phyloP scores from a whole-genome alignment of 108 stramenopile species.

The Skeletonema grethae region DNA sequence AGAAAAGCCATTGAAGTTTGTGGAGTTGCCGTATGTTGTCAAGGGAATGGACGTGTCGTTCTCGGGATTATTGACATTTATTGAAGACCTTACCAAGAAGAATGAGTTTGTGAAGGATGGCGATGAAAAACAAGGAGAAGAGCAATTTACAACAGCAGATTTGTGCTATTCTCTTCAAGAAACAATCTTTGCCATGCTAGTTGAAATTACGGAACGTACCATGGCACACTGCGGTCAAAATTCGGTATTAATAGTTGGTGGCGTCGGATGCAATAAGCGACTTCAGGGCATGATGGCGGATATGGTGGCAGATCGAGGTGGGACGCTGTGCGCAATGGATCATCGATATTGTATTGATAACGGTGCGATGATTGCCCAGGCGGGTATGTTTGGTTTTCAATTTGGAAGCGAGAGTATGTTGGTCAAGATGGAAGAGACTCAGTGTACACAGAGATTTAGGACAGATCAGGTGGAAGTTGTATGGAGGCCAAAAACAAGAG shows the following conservation, averaged over 20 bases:
- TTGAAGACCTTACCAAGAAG: slow-evolving; percentile 55
- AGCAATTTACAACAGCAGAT: slow-evolving; percentile 78
- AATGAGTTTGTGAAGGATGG: slow-evolving; percentile 46
- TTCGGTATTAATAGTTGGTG: slow-evolving; percentile 97
- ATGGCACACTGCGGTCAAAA: slow-evolving; percentile 96
- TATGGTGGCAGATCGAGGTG: slow-evolving; percentile 94
- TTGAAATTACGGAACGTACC: slow-evolving; percentile 99
- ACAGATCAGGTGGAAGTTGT: slow-evolving; percentile 92
- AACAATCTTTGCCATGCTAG: slow-evolving; percentile 99
- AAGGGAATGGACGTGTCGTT: slow-evolving; percentile 99
- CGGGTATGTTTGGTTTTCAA: slow-evolving; percentile 96
- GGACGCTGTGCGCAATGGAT: slow-evolving; percentile 95
- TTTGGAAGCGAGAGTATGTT: slow-evolving; percentile 65
- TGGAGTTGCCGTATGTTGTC: slow-evolving; percentile 96
- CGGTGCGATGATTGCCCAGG: slow-evolving; percentile 99
- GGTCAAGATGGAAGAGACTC: slow-evolving; percentile 83
- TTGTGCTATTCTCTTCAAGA: slow-evolving; percentile 98
- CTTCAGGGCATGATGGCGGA: slow-evolving; percentile 97
- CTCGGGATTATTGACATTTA: slow-evolving; percentile 62
- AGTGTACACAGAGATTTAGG: slow-evolving; percentile 93
- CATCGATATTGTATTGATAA: slow-evolving; percentile 99
- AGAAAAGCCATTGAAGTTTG: slow-evolving; percentile 48
- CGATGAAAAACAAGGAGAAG: slow-evolving; percentile 1
- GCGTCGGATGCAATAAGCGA: slow-evolving; percentile 98
- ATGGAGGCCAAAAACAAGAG: slow-evolving; percentile 75